Evolutionary conservation across 768 basidiomycete genomes (phyloP), one percentile per base, ranked within the genome.

Genomic region (Suillus alpinus): DNA sequence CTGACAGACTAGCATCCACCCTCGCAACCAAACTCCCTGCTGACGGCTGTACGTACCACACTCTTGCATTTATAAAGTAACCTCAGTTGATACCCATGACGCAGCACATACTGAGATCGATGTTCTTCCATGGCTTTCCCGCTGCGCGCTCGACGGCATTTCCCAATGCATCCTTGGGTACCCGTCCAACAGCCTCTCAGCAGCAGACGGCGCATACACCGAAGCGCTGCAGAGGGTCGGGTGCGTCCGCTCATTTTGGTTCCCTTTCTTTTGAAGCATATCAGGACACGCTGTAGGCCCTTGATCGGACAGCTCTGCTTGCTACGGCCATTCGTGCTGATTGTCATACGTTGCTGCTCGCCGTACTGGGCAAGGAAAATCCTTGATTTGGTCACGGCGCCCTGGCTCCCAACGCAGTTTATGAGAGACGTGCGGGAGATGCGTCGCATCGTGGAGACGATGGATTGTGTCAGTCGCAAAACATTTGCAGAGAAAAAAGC

Each of bases 61-160:
- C 75, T 32, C 34, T 46, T 41, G 6, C 13, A 41, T 7, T 18
- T 29, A 3, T 23, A 20, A 20, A 12, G 26, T 10, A 56, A 41
- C 29, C 3, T 20, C 18, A 29, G 13, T 31, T 31, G 34, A 20
- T 14, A 71, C 32, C 26, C 10, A 36, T 55, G 12, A 9, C 9
- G 14, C 14, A 41, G 56, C 41, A 41, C 56, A 41, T n/a, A 23
- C 34, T 6, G 62, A 74, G 61, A 58, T 71, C 39, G 68, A 77
- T 32, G 60, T 78, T 41, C 59, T 77, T 29, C 47, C 50, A 3
- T 78, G 75, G 76, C 70, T 74, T 67, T 66, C 77, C 29, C 75
- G 82, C 8, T 71, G 76, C 26, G 80, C 82, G 18, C 71, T 83
- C 13, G 81, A 84, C 62, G 67, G 83, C 47, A 76, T 84, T 40